These are phyloP conservation scores for Phytophthora agathidicida DNA, from an alignment of 352 stramenopile genomes.

Conservation along the genomic window DNA sequence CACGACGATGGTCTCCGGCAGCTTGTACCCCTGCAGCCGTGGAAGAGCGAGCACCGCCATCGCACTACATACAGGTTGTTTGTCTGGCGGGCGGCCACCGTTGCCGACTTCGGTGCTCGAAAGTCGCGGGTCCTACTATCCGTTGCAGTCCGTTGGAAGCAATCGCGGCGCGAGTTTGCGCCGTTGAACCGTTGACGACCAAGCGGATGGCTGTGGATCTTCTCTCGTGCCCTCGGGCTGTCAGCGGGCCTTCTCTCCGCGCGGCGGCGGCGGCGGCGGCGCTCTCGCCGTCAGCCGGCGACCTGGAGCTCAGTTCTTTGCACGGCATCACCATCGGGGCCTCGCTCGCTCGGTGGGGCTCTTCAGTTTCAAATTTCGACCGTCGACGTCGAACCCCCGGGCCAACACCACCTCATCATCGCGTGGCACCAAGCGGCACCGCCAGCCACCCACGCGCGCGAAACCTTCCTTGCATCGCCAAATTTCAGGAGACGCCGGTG, in stretches of 20 bases:
- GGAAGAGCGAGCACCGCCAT: no score
- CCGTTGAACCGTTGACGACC: slow-evolving; percentile 25
- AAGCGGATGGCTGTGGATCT: slow-evolving; percentile 24
- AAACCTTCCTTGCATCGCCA: slow-evolving; percentile 30
- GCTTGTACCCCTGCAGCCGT: no score
- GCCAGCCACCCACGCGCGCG: background rate
- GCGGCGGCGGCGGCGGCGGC: background rate
- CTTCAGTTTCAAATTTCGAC: slow-evolving; percentile 28
- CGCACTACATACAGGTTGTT: no score
- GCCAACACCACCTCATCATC: slow-evolving; percentile 25
- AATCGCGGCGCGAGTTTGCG: slow-evolving; percentile 32
- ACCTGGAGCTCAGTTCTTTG: slow-evolving; percentile 32
- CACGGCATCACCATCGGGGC: slow-evolving; percentile 29
- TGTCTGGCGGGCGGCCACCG: background rate
- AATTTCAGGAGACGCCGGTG: slow-evolving; percentile 38
- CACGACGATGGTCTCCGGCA: background rate
- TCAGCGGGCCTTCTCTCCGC: slow-evolving; percentile 14
- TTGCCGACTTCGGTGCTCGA: background rate
- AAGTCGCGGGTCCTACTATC: background rate
- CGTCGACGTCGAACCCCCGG: slow-evolving; percentile 3
- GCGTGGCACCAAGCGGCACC: slow-evolving; percentile 13
- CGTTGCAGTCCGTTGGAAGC: background rate
- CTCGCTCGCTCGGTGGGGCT: slow-evolving; percentile 24
- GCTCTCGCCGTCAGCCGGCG: slow-evolving; percentile 29
- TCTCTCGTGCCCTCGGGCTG: slow-evolving; percentile 30